Percentiles rank a stretch among this genome's conserved stretches.
Conservation (phyloP, 345 rosid genomes). For the Viola odorata region DNA sequence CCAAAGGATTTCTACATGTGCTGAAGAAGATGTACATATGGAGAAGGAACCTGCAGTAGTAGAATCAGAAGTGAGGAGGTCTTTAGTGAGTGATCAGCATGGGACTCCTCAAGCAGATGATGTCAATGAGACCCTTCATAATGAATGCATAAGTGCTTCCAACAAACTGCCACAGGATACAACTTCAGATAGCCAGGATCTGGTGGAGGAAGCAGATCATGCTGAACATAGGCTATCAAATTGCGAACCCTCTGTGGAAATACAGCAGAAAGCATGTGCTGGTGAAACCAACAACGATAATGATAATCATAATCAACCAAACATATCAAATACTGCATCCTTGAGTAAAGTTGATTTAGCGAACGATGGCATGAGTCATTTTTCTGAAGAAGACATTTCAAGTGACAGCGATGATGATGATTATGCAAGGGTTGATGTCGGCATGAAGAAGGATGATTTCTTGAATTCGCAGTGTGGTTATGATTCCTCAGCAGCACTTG, state of each 20-base stretch:
- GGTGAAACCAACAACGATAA: constrained; percentile 6
- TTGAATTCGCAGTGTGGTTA: constrained; percentile 26
- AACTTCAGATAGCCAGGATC: constrained; percentile 1
- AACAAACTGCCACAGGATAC: constrained; percentile 4
- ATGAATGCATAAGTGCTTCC: constrained; percentile 10
- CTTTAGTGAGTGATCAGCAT: constrained; percentile 17
- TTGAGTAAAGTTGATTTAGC: constrained; percentile 1
- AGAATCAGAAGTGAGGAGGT: constrained; percentile 12
- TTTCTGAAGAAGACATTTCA: constrained; percentile 22
- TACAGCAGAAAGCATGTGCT: not conserved
- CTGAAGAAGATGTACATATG: constrained; percentile 7
- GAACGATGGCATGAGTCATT: constrained; percentile 12
- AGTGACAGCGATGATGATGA: constrained; percentile 19
- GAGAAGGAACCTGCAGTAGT: constrained; percentile 16
- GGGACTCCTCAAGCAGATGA: constrained; percentile 12
- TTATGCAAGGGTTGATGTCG: constrained; percentile 26
- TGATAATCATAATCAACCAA: constrained; percentile 5
- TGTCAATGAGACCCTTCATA: constrained; percentile 13
- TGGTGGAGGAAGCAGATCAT: constrained; percentile 13
- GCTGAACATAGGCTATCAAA: constrained; percentile 12
- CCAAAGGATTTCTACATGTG: constrained; percentile 6
- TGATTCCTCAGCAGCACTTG: constrained; percentile 16
- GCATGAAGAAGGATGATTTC: constrained; percentile 31
- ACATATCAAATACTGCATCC: constrained; percentile 6
- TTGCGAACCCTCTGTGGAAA: constrained; percentile 9